These are phyloP conservation scores for Neonectria faginata DNA, from an alignment of 2,329 filamentous ascomycete species.

Conservation along the genomic window DNA sequence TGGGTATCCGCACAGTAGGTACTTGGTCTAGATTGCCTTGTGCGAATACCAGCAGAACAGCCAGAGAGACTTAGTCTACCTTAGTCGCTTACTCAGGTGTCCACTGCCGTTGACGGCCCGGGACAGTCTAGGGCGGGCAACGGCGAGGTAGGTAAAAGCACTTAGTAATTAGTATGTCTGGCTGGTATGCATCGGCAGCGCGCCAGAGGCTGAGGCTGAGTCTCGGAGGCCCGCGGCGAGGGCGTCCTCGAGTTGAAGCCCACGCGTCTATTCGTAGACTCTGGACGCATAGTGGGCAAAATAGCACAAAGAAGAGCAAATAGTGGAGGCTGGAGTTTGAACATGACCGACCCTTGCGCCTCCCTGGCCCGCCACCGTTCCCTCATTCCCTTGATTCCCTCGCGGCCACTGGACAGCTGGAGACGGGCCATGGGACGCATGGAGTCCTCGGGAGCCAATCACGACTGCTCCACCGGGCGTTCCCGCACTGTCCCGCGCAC, in stretches of 20 bases:
- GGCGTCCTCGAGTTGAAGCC: background rate
- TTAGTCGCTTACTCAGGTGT: background rate
- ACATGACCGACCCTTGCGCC: slow-evolving; percentile 6
- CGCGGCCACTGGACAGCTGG: slow-evolving; percentile 14
- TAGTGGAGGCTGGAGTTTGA: slow-evolving; percentile 21
- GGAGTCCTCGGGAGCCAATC: slow-evolving; percentile 18
- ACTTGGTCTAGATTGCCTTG: background rate
- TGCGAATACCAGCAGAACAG: background rate
- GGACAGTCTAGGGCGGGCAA: background rate
- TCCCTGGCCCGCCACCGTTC: slow-evolving; percentile 23
- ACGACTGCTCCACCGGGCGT: slow-evolving; percentile 2
- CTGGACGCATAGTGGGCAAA: background rate
- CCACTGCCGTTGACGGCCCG: background rate
- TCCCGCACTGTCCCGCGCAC: slow-evolving; percentile 18
- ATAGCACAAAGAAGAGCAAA: slow-evolving; percentile 17
- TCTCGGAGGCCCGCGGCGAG: background rate
- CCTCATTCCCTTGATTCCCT: slow-evolving; percentile 12
- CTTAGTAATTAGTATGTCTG: too few relatives aligned
- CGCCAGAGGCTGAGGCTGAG: background rate
- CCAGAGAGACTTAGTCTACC: background rate
- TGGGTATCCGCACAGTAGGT: background rate
- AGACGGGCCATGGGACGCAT: slow-evolving; percentile 17
- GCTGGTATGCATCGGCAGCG: background rate
- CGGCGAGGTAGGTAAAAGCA: background rate
- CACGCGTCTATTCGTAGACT: background rate